Conservation (phyloP, 176 grass and related monocot species). For the Cenchrus americanus region DNA sequence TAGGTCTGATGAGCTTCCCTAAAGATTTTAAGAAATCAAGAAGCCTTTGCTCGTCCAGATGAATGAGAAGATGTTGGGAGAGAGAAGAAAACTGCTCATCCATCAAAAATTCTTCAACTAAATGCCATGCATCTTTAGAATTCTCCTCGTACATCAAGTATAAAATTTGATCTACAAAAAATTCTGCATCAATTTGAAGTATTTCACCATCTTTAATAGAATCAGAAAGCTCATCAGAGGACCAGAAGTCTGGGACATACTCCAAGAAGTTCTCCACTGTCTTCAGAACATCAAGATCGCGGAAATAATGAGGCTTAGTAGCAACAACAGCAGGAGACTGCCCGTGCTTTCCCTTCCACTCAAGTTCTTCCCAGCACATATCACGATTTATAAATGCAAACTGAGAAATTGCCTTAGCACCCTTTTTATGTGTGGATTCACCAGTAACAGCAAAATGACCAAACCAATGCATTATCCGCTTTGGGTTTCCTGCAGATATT, state of each 20-base stretch:
- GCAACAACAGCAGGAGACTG: conserved; percentile 94
- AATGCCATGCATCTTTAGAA: conserved; percentile 66
- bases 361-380: conserved; percentile 91
- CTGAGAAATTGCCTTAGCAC: conserved; percentile 78
- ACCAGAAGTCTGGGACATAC: conserved; percentile 84
- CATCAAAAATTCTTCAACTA: conserved; percentile 73
- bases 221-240: conserved; percentile 83
- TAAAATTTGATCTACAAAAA: conserved; percentile 76
- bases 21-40: conserved; percentile 67
- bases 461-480: conserved; percentile 81
- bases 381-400: conserved; percentile 90
- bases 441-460: conserved; percentile 70
- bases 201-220: conserved; percentile 89
- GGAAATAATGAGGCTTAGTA: conserved; percentile 92
- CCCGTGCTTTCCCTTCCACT: conserved; percentile 93
- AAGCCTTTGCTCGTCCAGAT: conserved; percentile 75
- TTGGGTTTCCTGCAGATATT: conserved; percentile 58
- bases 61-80: conserved; percentile 69
- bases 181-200: conserved; percentile 70
- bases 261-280: conserved; percentile 93
- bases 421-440: conserved; percentile 77
- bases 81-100: conserved; percentile 80
- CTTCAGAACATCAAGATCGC: conserved; percentile 77
- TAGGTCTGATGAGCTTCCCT: conserved; percentile 51
- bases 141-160: conserved; percentile 78